Base-by-base conservation (phyloP, 208 protist species). In the Entamoeba invadens region DNA sequence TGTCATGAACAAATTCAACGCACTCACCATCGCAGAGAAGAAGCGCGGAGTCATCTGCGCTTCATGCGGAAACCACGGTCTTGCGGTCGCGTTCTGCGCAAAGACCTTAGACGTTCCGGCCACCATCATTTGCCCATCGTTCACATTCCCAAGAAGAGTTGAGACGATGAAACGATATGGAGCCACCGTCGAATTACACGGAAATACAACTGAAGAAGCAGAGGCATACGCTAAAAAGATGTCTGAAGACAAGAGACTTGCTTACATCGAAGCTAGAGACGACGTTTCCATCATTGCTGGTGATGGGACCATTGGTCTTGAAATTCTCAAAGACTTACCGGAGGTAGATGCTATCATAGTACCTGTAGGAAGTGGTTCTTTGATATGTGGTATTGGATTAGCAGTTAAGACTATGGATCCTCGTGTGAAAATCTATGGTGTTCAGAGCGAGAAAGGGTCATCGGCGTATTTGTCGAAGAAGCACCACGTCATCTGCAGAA, bases 51-150 rank as follows among this genome's bases (percentile, higher is more conserved):
- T 94, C 44, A 91, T 94, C 38, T n/a, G 46, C 46, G 35, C 87
- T 57, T 93, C 91, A 91, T 51, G 91, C 91, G 93, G 93, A n/a
- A 94, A 94, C 46, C 93, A 94, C 45, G 87, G 91, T 44, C 25
- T 93, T 42, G 93, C 91, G 87, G 93, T 94, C 10, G 47, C 91
- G 14, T 72, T 45, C n/a, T 47, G 45, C 45, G 42, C 25, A 44
- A 91, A 87, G 31, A 14, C 14, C 16, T 46, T 94, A 31, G 93
- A 91, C 35, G 77, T 94, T 94, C 35, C 42, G 8, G 45, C 45
- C n/a, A 87, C 77, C 2, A 94, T 94, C 35, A 50, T 93, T 47
- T 31, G 16, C 45, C 93, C 93, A 2, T 72, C 31, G 12, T 92
- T 50, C 21, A 92, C 93, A 45, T 47, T 47, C 12, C 44, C 14